Percentiles rank a stretch among this genome's conserved stretches.
Evolutionary conservation across 2,329 filamentous ascomycete species (phyloP).

Genomic region (Amauroascus verrucosus): DNA sequence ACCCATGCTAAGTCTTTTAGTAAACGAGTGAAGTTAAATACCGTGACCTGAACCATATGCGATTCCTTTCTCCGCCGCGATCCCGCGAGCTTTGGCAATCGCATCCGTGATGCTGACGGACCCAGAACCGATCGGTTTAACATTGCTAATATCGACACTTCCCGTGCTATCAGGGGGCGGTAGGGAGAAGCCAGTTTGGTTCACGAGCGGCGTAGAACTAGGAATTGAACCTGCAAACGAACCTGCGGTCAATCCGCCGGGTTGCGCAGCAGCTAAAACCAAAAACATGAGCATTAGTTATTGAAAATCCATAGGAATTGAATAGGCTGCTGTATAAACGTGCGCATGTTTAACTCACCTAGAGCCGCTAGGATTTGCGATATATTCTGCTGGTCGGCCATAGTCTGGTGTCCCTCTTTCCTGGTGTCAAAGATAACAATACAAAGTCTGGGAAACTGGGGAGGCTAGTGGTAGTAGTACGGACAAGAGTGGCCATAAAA

Average conservation of each 20-base stretch:
- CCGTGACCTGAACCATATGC: constrained; percentile 35
- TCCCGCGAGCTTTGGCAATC: constrained; percentile 72
- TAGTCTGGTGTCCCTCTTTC: neutral
- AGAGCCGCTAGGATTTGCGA: constrained; percentile 16
- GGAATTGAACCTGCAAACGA: constrained; percentile 27
- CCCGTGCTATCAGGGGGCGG: constrained; percentile 47
- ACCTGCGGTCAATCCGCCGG: constrained; percentile 26
- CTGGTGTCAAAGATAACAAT: neutral
- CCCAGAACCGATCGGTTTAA: constrained; percentile 69
- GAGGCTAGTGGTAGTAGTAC: neutral
- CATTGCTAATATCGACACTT: constrained; percentile 67
- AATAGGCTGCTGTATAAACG: neutral
- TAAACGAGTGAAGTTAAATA: constrained; percentile 11
- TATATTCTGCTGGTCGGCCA: constrained; percentile 17
- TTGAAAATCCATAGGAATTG: neutral
- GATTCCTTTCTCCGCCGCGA: constrained; percentile 68
- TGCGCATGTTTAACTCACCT: constrained; percentile 11
- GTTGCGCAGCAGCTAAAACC: constrained; percentile 40
- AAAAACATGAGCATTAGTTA: constrained; percentile 3
- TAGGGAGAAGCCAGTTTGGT: constrained; percentile 35
- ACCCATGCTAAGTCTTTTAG: neutral
- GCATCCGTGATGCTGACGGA: constrained; percentile 76
- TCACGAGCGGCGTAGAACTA: constrained; percentile 28
- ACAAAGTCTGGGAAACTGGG: constrained; percentile 4
- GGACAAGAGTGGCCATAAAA: neutral